Percentiles rank a stretch among this genome's conserved stretches.
Conservation (phyloP, 2,329 filamentous ascomycete species). For the Septoria linicola region DNA sequence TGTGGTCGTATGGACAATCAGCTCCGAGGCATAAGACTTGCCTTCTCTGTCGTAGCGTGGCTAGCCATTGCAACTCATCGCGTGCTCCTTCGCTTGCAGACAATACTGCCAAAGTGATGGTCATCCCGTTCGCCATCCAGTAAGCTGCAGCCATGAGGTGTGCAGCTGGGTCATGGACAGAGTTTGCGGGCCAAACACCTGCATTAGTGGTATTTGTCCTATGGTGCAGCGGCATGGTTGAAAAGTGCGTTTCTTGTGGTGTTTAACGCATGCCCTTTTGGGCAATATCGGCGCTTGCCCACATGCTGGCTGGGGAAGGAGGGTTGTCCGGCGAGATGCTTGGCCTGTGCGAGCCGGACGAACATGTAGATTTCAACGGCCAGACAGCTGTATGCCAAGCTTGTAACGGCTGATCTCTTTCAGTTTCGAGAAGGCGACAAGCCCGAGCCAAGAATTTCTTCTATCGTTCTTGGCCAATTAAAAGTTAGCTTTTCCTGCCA, state of each 20-base stretch:
- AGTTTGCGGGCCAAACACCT: slow-evolving; percentile 13
- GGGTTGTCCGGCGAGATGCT: slow-evolving; percentile 1
- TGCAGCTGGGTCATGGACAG: neutral
- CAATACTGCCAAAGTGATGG: neutral
- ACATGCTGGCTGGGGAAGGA: slow-evolving; percentile 5
- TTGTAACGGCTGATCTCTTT: slow-evolving; percentile 12
- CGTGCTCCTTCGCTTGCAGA: slow-evolving; percentile 13
- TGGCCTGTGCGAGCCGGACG: slow-evolving; percentile 1
- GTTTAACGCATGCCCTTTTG: slow-evolving; percentile 1
- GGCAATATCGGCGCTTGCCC: slow-evolving; percentile 5
- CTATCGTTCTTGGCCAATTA: neutral
- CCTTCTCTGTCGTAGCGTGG: slow-evolving; percentile 7
- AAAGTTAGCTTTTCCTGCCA: neutral
- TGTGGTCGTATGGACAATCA: neutral
- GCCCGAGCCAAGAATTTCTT: slow-evolving; percentile 6
- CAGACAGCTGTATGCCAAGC: slow-evolving; percentile 3
- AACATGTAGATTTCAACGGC: slow-evolving; percentile 11
- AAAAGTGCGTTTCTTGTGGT: slow-evolving; percentile 1
- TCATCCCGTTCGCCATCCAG: slow-evolving; percentile 4
- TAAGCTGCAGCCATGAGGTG: slow-evolving; percentile 6
- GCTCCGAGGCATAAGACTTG: neutral
- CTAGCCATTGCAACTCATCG: slow-evolving; percentile 6
- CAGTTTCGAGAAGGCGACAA: slow-evolving; percentile 17
- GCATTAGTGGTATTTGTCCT: slow-evolving; percentile 10
- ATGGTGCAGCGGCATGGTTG: slow-evolving; percentile 7